Evolutionary conservation across 495 filamentous ascomycete genomes (phyloP).

Genomic region (Aspergillus incahuasiensis): DNA sequence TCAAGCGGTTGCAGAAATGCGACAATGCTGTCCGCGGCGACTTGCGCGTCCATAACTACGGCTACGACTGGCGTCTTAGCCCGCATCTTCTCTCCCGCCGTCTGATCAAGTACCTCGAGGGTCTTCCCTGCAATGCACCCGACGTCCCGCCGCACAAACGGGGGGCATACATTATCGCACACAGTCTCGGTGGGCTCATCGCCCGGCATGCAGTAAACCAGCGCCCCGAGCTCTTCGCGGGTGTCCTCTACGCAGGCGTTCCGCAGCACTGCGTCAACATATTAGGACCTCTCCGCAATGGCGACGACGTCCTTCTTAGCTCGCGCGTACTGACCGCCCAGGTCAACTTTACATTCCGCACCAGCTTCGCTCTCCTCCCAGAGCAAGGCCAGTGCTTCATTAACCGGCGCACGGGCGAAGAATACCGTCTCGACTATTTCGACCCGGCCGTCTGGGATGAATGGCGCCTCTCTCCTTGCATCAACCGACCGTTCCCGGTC

Average conservation of each 20-base stretch:
- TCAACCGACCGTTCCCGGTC: constrained; percentile 55
- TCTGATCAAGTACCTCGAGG: constrained; percentile 67
- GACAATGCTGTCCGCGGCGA: constrained; percentile 66
- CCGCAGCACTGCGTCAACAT: constrained; percentile 88
- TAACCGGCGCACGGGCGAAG: constrained; percentile 73
- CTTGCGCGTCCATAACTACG: constrained; percentile 81
- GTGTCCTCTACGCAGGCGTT: constrained; percentile 80
- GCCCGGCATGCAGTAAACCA: constrained; percentile 87
- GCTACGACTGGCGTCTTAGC: constrained; percentile 93
- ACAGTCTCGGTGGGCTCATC: constrained; percentile 86
- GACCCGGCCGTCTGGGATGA: constrained; percentile 73
- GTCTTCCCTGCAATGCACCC: constrained; percentile 66
- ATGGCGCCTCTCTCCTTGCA: constrained; percentile 72
- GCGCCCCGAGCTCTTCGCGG: constrained; percentile 79
- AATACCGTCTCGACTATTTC: constrained; percentile 84
- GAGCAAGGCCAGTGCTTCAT: constrained; percentile 88
- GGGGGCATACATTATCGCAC: constrained; percentile 80
- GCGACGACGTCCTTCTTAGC: constrained; percentile 85
- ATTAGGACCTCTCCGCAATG: constrained; percentile 82
- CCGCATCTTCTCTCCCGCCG: constrained; percentile 69
- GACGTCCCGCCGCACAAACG: constrained; percentile 42
- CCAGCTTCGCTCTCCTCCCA: constrained; percentile 78
- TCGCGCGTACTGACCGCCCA: constrained; percentile 89
- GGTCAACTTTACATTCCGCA: constrained; percentile 90
- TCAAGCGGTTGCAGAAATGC: constrained; percentile 70